Evolutionary conservation across 1,284 basidiomycete species (phyloP), one percentile per base, ranked within the genome.

Genomic region (Malassezia psittaci): DNA sequence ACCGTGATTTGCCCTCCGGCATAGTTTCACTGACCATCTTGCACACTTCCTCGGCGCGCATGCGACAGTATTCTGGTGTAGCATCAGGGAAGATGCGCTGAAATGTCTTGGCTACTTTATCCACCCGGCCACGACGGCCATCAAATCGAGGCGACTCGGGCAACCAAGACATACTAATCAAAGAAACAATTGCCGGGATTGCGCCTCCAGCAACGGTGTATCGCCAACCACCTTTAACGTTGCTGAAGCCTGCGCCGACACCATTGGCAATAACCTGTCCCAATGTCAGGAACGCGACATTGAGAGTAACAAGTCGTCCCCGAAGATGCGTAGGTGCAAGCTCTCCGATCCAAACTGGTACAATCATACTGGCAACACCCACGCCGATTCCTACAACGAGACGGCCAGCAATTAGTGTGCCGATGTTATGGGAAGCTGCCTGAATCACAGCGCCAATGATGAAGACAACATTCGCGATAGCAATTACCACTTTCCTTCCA

Each of bases 341-440:
- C 58, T 78, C 77, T 45, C 66, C 69, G 53, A 77, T 74, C 62
- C 75, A 77, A 16, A 76, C 52, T 6, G 76, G 76, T 6, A 74
- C 69, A 19, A 75, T 64, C 43, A 67, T 68, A 2, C 69, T 69
- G 12, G 76, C 73, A 2, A 75, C 66, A 1, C 73, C 68, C 50
- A 76, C 72, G 12, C 70, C 76, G 18, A 76, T 46, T 6, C 77
- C 78, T 15, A 78, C 70, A 10, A 79, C 51, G 34, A 78, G 64
- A n/a, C 77, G 69, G 16, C 74, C 77, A 21, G 70, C 75, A 45
- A 75, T 65, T 43, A 77, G 63, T 55, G 72, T 75, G 12, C 67
- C 55, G 29, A 77, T 62, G 47, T 65, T 73, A 29, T 70, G 72
- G 11, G 73, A 41, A 2, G 65, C 62, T 12, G 73, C 74, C 59